Base-by-base conservation (phyloP, 441 rosid species). In the Populus hybrid region DNA sequence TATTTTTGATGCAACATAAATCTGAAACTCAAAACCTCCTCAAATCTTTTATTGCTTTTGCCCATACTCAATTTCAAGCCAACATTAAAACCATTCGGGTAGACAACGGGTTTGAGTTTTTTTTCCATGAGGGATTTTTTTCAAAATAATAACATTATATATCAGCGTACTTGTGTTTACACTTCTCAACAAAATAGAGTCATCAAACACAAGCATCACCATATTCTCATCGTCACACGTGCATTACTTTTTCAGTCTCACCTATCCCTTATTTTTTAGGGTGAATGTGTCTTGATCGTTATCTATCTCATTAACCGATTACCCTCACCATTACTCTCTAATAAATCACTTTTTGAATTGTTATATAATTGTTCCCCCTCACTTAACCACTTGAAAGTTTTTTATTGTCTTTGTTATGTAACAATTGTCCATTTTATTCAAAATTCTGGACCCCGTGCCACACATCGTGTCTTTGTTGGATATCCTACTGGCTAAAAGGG, bases 401-500 rank as follows among this genome's bases (percentile, higher is more conserved):
- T 68, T 68, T 21, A 53, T 63, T 77, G 76, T 38, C 10, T 76
- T 0, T 45, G 31, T 45, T 50, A 68, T 45, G 66, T 23, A 10
- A 68, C 12, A 10, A 26, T 56, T 23, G 63, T 33, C 4, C 53
- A 70, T 12, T 36, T 12, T 2, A 45, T 2, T 9, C 1, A 24
- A 0, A 69, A 76, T 20, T 36, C 36, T 24, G 69, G 24, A 1
- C 6, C 73, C 45, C 26, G 40, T 18, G 59, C 35, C 14, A 68
- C 1, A 68, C 66, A 3, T 68, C 50, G 56, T 20, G 20, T 76
- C 12, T 76, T 76, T 66, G 12, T 76, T 68, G 56, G 72, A 2
- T 76, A 76, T 31, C 78, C 65, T 4, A 42, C 4, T 64, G 9
- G 77, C 8, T 0, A 74, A 74, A 64, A 65, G 16, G 38, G 38